A percentile compares a stretch with the other conserved stretches of the same genome.
Conservation (phyloP, 1,284 basidiomycete species). For the Malassezia slooffiae region DNA sequence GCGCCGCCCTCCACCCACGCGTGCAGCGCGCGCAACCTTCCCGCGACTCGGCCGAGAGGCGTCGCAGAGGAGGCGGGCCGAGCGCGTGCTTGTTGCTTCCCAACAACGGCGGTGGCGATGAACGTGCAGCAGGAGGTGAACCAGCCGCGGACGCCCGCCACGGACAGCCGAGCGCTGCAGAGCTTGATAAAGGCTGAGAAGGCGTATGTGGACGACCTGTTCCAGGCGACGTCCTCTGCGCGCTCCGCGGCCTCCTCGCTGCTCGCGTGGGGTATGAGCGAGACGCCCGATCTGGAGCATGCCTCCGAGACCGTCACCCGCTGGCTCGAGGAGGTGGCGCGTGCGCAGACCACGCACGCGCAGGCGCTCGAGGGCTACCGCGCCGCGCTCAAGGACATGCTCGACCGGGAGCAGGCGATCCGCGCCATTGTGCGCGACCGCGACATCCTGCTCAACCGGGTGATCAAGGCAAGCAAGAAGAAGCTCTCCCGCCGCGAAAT, state of each 20-base stretch:
- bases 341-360: constrained; percentile 46
- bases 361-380: constrained; percentile 47
- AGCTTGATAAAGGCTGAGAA: constrained; percentile 48
- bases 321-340: constrained; percentile 41
- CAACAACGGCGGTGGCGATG: constrained; percentile 3
- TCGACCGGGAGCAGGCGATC: constrained; percentile 48
- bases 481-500: constrained; percentile 31
- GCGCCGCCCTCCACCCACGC: too few relatives aligned
- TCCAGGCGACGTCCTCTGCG: constrained; percentile 20
- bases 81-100: constrained; percentile 1
- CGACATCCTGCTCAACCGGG: constrained; percentile 48
- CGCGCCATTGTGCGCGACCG: constrained; percentile 48
- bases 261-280: constrained; percentile 48
- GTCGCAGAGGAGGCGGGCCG: constrained; percentile 4
- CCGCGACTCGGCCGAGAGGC: too few relatives aligned
- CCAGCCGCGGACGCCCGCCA: constrained; percentile 34
- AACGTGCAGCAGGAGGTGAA: constrained; percentile 24
- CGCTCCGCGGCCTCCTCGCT: constrained; percentile 44
- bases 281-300: constrained; percentile 42
- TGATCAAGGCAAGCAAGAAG: constrained; percentile 48
- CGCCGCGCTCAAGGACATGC: constrained; percentile 48
- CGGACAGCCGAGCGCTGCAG: constrained; percentile 46
- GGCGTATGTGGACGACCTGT: constrained; percentile 37
- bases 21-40: too few relatives aligned
- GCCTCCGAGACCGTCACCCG: constrained; percentile 44